Conservation (phyloP, 768 basidiomycete genomes). For the Pulveroboletus ravenelii region DNA sequence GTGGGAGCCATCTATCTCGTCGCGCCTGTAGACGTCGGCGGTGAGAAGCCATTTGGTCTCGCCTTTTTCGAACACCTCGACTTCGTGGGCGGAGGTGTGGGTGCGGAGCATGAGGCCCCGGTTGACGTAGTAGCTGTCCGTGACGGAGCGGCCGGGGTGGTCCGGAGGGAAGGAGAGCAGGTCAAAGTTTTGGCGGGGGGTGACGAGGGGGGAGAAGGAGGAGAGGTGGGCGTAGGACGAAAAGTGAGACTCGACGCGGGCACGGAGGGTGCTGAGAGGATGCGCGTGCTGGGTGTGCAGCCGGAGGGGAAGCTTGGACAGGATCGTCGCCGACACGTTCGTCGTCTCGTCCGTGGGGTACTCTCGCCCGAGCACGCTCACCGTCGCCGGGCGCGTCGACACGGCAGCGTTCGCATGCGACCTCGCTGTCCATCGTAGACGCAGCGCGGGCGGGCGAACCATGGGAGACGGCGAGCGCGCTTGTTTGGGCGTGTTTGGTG, state of each 20-base stretch:
- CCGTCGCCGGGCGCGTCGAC: slow-evolving; percentile 10
- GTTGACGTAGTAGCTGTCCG: slow-evolving; percentile 97
- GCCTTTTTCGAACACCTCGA: slow-evolving; percentile 78
- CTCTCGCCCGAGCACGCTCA: slow-evolving; percentile 57
- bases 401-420: slow-evolving; percentile 11
- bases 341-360: slow-evolving; percentile 77
- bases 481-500: slow-evolving; percentile 18
- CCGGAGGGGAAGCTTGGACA: slow-evolving; percentile 70
- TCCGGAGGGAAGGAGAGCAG: slow-evolving; percentile 90
- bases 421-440: slow-evolving; percentile 5
- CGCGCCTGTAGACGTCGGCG: slow-evolving; percentile 95
- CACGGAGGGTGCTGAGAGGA: slow-evolving; percentile 81
- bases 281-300: slow-evolving; percentile 77
- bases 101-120: slow-evolving; percentile 87
- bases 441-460: slow-evolving; percentile 9
- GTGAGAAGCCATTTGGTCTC: slow-evolving; percentile 84
- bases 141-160: slow-evolving; percentile 86
- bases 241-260: slow-evolving; percentile 82
- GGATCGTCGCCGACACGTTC: slow-evolving; percentile 82
- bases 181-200: slow-evolving; percentile 91
- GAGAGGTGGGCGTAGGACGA: slow-evolving; percentile 66
- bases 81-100: slow-evolving; percentile 98
- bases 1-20: slow-evolving; percentile 96
- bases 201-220: slow-evolving; percentile 83
- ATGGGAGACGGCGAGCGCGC: slow-evolving; percentile 15